These are phyloP conservation scores for Aspergillus neoniger DNA, from an alignment of 2,329 filamentous ascomycete species.

Conservation along the genomic window DNA sequence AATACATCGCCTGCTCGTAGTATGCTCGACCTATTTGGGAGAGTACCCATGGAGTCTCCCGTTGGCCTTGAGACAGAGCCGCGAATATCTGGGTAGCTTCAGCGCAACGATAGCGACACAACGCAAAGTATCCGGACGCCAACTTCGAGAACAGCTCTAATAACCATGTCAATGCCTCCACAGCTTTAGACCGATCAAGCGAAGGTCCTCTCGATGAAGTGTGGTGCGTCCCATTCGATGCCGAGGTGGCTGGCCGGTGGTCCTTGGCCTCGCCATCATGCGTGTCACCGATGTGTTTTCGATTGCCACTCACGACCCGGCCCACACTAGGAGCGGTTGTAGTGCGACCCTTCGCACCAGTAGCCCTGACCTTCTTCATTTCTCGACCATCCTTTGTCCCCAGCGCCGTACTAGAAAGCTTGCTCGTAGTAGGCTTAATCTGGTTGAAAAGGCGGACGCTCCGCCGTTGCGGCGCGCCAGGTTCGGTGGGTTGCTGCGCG, in stretches of 20 bases:
- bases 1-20: slow-evolving; percentile 86
- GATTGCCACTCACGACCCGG: slow-evolving; percentile 85
- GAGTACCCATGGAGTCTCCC: slow-evolving; percentile 91
- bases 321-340: slow-evolving; percentile 72
- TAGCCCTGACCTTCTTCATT: slow-evolving; percentile 80
- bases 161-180: slow-evolving; percentile 75
- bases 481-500: slow-evolving; percentile 62
- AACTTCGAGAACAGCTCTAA: slow-evolving; percentile 81
- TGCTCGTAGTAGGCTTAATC: slow-evolving; percentile 65
- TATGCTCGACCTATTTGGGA: slow-evolving; percentile 87
- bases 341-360: slow-evolving; percentile 66
- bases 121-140: slow-evolving; percentile 74
- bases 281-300: slow-evolving; percentile 62
- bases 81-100: slow-evolving; percentile 75
- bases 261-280: slow-evolving; percentile 73
- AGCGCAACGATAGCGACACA: slow-evolving; percentile 76
- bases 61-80: slow-evolving; percentile 70
- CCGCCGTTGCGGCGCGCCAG: slow-evolving; percentile 64
- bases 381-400: slow-evolving; percentile 68
- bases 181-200: slow-evolving; percentile 63
- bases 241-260: slow-evolving; percentile 39
- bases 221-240: slow-evolving; percentile 28
- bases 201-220: slow-evolving; percentile 34
- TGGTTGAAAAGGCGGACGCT: slow-evolving; percentile 73
- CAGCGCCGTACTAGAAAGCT: slow-evolving; percentile 61